Evolutionary conservation across 441 rosid genomes (phyloP), one percentile per base, ranked within the genome.

Genomic region (Euphorbia schlechtendalii): DNA sequence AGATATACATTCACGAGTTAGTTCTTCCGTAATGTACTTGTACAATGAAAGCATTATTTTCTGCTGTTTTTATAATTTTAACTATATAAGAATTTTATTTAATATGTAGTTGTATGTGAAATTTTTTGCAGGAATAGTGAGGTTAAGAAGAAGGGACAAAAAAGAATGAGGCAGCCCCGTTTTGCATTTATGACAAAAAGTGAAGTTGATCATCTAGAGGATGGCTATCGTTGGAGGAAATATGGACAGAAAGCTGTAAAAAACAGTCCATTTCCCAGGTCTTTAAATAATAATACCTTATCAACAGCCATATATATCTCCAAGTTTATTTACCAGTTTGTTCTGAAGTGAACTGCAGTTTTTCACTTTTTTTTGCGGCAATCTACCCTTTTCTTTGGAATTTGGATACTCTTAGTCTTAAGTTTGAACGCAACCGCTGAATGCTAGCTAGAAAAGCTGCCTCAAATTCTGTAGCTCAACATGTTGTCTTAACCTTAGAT

Each of bases 231-330:
- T 14, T 89, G 98, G 98, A 78, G 98, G 43, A 92, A 92, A 75
- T 92, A 92, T 73, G 98, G 98, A 64, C 98, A 89, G 61, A 92
- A 92, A 59, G 96, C 96, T n/a, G 96, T 92, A 17, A 92, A 92
- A 71, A 87, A 89, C 49, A 91, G 96, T 58, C 96, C 98, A 46
- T 91, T 75, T 51, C 96, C 98, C 45, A 79, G 90, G 93, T 85
- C 62, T 55, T 70, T 65, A 51, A 34, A 46, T 60, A 32, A 24
- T 68, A 28, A 49, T 69, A 41, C n/a, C n/a, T n/a, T n/a, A 3
- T 41, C 8, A 11, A 28, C 63, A 52, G 1, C 53, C 28, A n/a
- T 12, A 24, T 54, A 25, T 54, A 17, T 11, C 20, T 25, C 22
- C 28, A 28, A 15, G n/a, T n/a, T 54, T 17, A 25, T 43, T 40